Evolutionary conservation across 2,329 filamentous ascomycete genomes (phyloP).

Genomic region (Xylaria sp.): DNA sequence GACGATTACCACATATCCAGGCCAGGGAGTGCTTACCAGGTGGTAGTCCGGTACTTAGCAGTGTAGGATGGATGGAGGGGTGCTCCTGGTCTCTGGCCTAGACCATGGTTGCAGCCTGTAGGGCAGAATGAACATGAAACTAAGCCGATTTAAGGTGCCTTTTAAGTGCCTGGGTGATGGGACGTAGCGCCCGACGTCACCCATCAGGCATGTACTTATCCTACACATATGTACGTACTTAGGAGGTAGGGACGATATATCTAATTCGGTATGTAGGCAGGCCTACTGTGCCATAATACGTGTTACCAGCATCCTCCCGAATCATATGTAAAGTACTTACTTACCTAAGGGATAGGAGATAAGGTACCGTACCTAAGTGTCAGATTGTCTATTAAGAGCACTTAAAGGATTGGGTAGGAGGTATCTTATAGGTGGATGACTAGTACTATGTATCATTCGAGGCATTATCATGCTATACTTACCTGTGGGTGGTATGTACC

Average conservation of each 20-base stretch:
- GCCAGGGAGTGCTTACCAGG: too few species aligned
- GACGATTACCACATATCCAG: neutral
- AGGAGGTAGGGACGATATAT: neutral
- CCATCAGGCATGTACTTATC: neutral
- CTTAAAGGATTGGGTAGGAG: neutral
- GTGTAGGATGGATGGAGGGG: neutral
- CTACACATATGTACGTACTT: neutral
- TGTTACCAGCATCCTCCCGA: too few species aligned
- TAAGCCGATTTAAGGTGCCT: neutral
- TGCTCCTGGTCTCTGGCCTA: neutral
- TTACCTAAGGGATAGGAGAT: neutral
- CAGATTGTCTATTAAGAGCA: neutral
- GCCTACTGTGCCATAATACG: neutral
- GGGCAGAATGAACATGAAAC: constrained; percentile 2
- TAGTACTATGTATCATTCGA: neutral
- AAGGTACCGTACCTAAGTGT: neutral
- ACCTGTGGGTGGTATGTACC: too few species aligned
- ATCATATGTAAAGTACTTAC: neutral
- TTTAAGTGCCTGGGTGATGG: neutral
- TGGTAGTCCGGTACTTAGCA: neutral
- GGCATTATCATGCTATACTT: neutral
- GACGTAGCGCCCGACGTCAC: neutral
- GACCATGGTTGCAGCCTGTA: constrained; percentile 4
- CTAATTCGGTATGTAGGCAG: neutral
- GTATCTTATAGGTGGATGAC: neutral